A percentile compares a stretch with the other conserved stretches of the same genome.
These are phyloP conservation scores for Fusarium oligoseptatum DNA, from an alignment of 2,329 filamentous ascomycete genomes.

Conservation along the genomic window DNA sequence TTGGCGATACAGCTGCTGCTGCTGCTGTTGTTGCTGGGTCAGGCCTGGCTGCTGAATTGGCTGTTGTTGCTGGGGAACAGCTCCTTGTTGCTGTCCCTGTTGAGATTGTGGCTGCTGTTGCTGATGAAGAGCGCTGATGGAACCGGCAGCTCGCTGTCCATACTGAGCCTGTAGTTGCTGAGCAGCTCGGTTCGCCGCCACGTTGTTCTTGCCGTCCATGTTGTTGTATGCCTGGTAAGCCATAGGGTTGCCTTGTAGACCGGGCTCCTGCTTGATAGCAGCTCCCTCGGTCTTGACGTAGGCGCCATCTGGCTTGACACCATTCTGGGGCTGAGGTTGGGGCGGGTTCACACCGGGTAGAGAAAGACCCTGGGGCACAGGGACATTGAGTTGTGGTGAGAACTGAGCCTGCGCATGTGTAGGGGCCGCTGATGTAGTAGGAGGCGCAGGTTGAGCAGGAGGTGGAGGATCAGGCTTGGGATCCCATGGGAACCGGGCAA, in stretches of 20 bases:
- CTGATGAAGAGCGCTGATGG: conserved; percentile 72
- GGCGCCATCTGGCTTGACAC: conserved; percentile 59
- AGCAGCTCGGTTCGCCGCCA: conserved; percentile 68
- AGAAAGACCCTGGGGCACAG: conserved; percentile 44
- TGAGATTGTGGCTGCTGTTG: conserved; percentile 47
- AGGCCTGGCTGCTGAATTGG: conserved; percentile 45
- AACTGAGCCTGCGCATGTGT: conserved; percentile 51
- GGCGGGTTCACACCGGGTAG: conserved; percentile 48
- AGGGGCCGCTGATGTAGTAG: conserved; percentile 40
- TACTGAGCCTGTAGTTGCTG: conserved; percentile 71
- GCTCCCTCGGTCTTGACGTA: conserved; percentile 63
- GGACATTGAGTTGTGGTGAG: conserved; percentile 42
- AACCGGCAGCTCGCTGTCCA: conserved; percentile 73
- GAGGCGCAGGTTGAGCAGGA: conserved; percentile 52
- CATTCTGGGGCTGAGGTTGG: conserved; percentile 49
- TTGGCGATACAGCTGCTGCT: conserved; percentile 51
- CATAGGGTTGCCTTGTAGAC: conserved; percentile 49
- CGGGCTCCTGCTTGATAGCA: conserved; percentile 61
- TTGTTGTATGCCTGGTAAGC: conserved; percentile 52
- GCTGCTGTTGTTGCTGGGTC: conserved; percentile 48
- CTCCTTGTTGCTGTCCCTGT: conserved; percentile 38
- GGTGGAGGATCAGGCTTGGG: conserved; percentile 77
- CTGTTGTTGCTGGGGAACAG: conserved; percentile 49
- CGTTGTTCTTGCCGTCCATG: conserved; percentile 52
- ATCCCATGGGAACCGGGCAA: conserved; percentile 96